phyloP scores from a whole-genome alignment of 1,139 yeast genomes.

The Yamadazyma diospyri region DNA sequence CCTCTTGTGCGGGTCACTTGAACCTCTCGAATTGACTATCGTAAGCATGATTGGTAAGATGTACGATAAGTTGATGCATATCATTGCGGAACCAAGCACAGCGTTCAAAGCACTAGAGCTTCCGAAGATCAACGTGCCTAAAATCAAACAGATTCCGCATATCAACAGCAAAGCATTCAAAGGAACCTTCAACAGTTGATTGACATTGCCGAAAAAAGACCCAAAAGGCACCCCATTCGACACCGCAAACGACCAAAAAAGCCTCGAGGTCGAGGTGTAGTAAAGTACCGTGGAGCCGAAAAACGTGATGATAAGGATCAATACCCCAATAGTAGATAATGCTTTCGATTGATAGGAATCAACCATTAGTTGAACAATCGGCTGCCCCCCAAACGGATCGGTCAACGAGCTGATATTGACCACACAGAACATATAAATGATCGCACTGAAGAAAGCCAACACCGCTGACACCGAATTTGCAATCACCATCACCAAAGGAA shows the following conservation, averaged over 20 bases:
- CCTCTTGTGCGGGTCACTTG: conserved; percentile 15
- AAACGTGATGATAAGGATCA: conserved; percentile 21
- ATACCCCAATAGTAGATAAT: conserved; percentile 23
- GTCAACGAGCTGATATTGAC: conserved; percentile 17
- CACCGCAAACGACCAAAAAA: conserved; percentile 28
- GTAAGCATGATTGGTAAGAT: conserved; percentile 26
- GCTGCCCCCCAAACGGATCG: conserved; percentile 26
- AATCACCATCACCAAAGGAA: conserved; percentile 27
- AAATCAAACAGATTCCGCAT: conserved; percentile 16
- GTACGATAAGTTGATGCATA: conserved; percentile 27
- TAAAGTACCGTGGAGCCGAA: conserved; percentile 20
- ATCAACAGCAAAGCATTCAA: conserved; percentile 21
- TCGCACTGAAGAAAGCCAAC: conserved; percentile 21
- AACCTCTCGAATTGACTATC: conserved; percentile 16
- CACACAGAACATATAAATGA: conserved; percentile 27
- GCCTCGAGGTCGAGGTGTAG: conserved; percentile 23
- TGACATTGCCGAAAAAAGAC: conserved; percentile 19
- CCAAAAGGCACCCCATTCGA: conserved; percentile 28
- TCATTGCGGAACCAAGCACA: conserved; percentile 28
- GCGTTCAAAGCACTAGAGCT: conserved; percentile 24
- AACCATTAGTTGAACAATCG: conserved; percentile 26
- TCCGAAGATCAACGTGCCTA: conserved; percentile 25
- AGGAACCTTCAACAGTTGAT: conserved; percentile 21
- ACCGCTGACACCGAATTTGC: conserved; percentile 22
- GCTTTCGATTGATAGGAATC: conserved; percentile 24